Percentiles rank a stretch among this genome's conserved stretches.
phyloP scores from a whole-genome alignment of 257 asterid genomes.

The Forsythia suspensa region DNA sequence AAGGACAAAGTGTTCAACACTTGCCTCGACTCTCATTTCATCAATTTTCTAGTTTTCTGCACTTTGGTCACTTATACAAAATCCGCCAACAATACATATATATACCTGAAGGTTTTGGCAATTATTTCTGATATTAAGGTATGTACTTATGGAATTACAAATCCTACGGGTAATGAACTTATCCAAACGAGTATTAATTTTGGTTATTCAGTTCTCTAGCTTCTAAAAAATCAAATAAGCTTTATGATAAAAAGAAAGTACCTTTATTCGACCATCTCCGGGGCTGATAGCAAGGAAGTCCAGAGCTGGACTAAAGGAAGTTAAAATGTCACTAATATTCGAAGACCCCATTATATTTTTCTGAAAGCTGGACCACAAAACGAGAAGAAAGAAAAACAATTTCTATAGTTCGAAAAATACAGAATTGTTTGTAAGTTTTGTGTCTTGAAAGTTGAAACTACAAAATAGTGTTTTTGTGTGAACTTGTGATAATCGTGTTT shows the following conservation, averaged over 20 bases:
- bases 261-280: conserved; percentile 94
- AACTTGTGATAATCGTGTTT: not conserved
- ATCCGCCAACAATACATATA: no score
- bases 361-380: conserved; percentile 17
- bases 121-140: not conserved
- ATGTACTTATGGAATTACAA: not conserved
- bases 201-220: not conserved
- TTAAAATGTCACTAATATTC: conserved; percentile 63
- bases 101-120: not conserved
- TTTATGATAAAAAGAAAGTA: conserved; percentile 10
- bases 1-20: no score
- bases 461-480: not conserved
- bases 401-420: not conserved
- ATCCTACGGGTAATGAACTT: not conserved
- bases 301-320: conserved; percentile 69
- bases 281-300: conserved; percentile 67
- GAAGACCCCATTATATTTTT: conserved; percentile 49
- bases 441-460: not conserved
- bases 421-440: not conserved
- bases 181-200: not conserved
- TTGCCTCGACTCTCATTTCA: no score
- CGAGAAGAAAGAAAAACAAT: not conserved
- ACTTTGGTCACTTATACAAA: no score
- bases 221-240: not conserved
- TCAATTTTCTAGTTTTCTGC: no score